These are phyloP conservation scores for Akanthomyces uredinophilus DNA, from an alignment of 2,329 filamentous ascomycete species.

Conservation along the genomic window DNA sequence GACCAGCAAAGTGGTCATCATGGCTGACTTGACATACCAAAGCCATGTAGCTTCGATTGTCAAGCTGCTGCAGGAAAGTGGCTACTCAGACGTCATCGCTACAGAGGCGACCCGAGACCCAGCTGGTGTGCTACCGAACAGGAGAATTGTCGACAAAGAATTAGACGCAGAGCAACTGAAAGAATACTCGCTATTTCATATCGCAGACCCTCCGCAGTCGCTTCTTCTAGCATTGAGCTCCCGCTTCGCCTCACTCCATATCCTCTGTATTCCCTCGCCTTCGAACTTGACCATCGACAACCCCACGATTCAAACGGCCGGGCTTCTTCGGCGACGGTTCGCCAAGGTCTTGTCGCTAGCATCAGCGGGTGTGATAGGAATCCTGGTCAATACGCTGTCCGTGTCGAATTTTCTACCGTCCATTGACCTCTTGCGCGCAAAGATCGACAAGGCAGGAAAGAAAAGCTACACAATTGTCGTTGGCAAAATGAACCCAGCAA, in stretches of 20 bases:
- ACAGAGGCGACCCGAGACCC: slow-evolving; percentile 75
- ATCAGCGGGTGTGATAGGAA: slow-evolving; percentile 80
- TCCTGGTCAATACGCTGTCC: slow-evolving; percentile 91
- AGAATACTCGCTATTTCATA: slow-evolving; percentile 75
- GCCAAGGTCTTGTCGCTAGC: slow-evolving; percentile 76
- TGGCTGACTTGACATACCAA: slow-evolving; percentile 86
- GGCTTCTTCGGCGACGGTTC: slow-evolving; percentile 75
- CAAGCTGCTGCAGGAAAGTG: slow-evolving; percentile 47
- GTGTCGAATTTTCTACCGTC: slow-evolving; percentile 86
- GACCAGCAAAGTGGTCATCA: slow-evolving; percentile 63
- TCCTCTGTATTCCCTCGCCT: slow-evolving; percentile 62
- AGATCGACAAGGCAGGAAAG: slow-evolving; percentile 77
- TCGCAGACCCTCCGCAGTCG: slow-evolving; percentile 73
- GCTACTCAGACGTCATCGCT: slow-evolving; percentile 66
- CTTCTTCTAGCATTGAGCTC: slow-evolving; percentile 84
- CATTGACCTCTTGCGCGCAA: slow-evolving; percentile 64
- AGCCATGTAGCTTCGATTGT: slow-evolving; percentile 62
- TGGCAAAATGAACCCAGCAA: slow-evolving; percentile 91
- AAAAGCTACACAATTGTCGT: slow-evolving; percentile 97
- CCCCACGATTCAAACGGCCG: slow-evolving; percentile 40
- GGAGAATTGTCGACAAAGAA: slow-evolving; percentile 52
- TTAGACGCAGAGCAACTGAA: slow-evolving; percentile 44
- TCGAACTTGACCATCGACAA: slow-evolving; percentile 45
- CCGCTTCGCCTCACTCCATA: slow-evolving; percentile 71
- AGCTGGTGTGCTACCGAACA: slow-evolving; percentile 76